A percentile compares a stretch with the other conserved stretches of the same genome.
Evolutionary conservation across 306 rosid genomes (phyloP).

Genomic region (Prunus dulcis): DNA sequence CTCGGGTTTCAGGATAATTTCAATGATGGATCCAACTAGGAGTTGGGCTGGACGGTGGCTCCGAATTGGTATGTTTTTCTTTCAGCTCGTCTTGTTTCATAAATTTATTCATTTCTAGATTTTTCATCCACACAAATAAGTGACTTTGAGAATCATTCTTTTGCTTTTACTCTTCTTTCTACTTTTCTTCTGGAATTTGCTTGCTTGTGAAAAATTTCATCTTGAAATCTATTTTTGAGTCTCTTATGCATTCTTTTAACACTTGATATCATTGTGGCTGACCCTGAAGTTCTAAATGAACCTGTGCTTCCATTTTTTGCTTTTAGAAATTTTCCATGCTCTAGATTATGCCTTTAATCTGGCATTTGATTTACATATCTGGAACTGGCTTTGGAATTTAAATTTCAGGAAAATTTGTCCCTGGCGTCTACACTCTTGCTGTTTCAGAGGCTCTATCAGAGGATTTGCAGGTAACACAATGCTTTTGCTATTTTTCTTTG

Average conservation of each 20-base stretch:
- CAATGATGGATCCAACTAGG: constrained; percentile 87
- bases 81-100: not conserved
- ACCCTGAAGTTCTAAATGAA: not conserved
- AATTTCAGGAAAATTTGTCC: constrained; percentile 63
- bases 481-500: not conserved
- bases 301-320: not conserved
- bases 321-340: not conserved
- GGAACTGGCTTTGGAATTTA: not conserved
- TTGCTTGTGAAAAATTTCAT: not conserved
- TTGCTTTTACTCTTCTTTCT: not conserved
- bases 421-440: constrained; percentile 94
- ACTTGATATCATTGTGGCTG: not conserved
- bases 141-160: not conserved
- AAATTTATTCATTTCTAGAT: not conserved
- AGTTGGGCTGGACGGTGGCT: constrained; percentile 98
- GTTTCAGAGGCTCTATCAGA: constrained; percentile 96
- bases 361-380: not conserved
- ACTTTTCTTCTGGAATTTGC: not conserved
- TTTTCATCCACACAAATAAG: not conserved
- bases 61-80: constrained; percentile 59
- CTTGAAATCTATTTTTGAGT: not conserved
- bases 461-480: constrained; percentile 67
- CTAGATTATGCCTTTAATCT: not conserved
- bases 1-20: constrained; percentile 49
- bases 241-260: not conserved